A percentile compares a stretch with the other conserved stretches of the same genome.
phyloP scores from a whole-genome alignment of 306 rosid genomes.

The Alnus rubra region DNA sequence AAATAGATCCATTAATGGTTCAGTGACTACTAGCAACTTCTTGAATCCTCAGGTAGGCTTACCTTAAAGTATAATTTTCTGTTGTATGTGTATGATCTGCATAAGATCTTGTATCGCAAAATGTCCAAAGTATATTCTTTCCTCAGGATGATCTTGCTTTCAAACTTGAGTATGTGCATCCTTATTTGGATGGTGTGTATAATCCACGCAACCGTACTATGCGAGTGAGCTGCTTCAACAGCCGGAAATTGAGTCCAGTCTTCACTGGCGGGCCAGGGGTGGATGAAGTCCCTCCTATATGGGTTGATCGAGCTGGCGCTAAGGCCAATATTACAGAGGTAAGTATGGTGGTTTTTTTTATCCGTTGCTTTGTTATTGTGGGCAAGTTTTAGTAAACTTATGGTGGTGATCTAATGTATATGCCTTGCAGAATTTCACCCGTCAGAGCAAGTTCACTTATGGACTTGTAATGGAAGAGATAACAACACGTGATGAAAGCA shows the following conservation, averaged over 20 bases:
- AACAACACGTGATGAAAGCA: slow-evolving; percentile 88
- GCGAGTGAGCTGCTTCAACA: slow-evolving; percentile 88
- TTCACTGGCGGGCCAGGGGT: slow-evolving; percentile 96
- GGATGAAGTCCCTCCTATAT: slow-evolving; percentile 94
- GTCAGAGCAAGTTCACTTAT: slow-evolving; percentile 96
- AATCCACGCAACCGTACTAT: slow-evolving; percentile 73
- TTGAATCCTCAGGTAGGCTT: slow-evolving; percentile 70
- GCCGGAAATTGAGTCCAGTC: slow-evolving; percentile 92
- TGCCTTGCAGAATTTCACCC: slow-evolving; percentile 69
- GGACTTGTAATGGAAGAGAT: slow-evolving; percentile 97
- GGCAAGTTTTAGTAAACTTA: slow-evolving; percentile 1
- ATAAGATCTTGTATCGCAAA: slow-evolving; percentile 19
- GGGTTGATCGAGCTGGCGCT: slow-evolving; percentile 91
- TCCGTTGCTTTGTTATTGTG: slow-evolving; percentile 6
- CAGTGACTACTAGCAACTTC: slow-evolving; percentile 84
- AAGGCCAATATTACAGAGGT: slow-evolving; percentile 96
- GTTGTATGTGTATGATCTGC: background rate
- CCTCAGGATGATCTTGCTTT: slow-evolving; percentile 90
- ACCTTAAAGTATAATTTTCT: slow-evolving; percentile 17
- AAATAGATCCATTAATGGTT: slow-evolving; percentile 79
- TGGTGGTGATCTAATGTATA: slow-evolving; percentile 3
- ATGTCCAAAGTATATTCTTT: slow-evolving; percentile 23
- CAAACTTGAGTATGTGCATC: slow-evolving; percentile 93
- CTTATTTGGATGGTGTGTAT: slow-evolving; percentile 85
- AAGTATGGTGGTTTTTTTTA: slow-evolving; percentile 10